phyloP scores from a whole-genome alignment of 2,329 filamentous ascomycete species.

The Epicoccum sorghinum region DNA sequence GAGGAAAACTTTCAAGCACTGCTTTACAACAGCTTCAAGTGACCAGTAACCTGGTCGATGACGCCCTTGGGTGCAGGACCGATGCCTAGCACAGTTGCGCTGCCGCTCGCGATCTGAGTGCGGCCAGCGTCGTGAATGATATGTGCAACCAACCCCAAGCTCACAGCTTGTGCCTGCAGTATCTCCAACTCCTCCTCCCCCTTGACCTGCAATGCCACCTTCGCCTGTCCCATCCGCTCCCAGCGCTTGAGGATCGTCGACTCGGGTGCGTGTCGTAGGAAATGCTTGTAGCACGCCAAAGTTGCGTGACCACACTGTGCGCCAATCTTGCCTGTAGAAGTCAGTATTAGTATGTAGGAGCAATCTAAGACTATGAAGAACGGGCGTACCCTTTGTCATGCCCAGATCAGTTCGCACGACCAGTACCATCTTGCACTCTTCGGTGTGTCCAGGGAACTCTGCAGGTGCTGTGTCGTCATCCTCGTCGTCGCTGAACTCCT shows the following conservation, averaged over 20 bases:
- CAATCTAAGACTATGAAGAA: too few species aligned
- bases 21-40: slow-evolving; percentile 76
- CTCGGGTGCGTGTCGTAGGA: slow-evolving; percentile 62
- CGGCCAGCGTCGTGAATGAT: slow-evolving; percentile 94
- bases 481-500: slow-evolving; percentile 34
- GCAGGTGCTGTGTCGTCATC: slow-evolving; percentile 43
- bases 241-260: slow-evolving; percentile 76
- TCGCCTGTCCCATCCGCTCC: slow-evolving; percentile 86
- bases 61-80: slow-evolving; percentile 78
- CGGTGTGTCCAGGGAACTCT: slow-evolving; percentile 59
- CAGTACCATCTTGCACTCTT: slow-evolving; percentile 93
- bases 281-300: slow-evolving; percentile 92
- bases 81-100: slow-evolving; percentile 85
- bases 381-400: slow-evolving; percentile 86
- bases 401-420: slow-evolving; percentile 93
- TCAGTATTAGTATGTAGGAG: background rate
- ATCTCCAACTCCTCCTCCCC: slow-evolving; percentile 79
- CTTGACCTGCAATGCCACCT: slow-evolving; percentile 90
- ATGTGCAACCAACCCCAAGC: slow-evolving; percentile 83
- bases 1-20: too few species aligned
- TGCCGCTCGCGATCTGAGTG: slow-evolving; percentile 94
- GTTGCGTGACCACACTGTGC: slow-evolving; percentile 97
- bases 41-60: slow-evolving; percentile 84
- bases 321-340: slow-evolving; percentile 82
- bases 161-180: slow-evolving; percentile 79